Evolutionary conservation across 2,329 filamentous ascomycete genomes (phyloP).

Genomic region (Seiridium cupressi): DNA sequence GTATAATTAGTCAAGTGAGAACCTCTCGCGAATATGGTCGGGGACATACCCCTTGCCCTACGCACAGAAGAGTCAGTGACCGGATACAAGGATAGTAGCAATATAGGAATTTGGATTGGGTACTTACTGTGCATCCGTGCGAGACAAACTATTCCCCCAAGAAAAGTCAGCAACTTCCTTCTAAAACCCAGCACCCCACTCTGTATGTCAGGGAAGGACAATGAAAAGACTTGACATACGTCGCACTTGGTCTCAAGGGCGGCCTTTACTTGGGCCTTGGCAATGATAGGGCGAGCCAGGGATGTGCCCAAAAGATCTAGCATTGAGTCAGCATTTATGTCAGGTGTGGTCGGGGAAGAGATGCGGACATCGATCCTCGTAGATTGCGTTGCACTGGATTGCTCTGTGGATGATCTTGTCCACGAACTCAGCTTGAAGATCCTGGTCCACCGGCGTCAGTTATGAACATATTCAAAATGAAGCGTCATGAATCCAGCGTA

Average conservation of each 20-base stretch:
- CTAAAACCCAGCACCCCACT: too few relatives aligned
- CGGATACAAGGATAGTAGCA: too few relatives aligned
- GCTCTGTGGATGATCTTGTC: conserved; percentile 79
- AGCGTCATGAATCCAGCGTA: too few relatives aligned
- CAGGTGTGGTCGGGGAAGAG: too few relatives aligned
- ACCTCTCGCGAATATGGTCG: conserved; percentile 17
- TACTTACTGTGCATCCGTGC: too few relatives aligned
- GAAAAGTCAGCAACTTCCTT: background rate
- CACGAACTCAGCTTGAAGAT: conserved; percentile 57
- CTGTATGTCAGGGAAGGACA: too few relatives aligned
- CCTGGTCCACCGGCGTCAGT: conserved; percentile 24
- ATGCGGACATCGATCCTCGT: conserved; percentile 40
- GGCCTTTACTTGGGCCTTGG: conserved; percentile 30
- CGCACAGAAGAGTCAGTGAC: too few relatives aligned
- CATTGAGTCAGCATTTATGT: too few relatives aligned
- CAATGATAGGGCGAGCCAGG: conserved; percentile 69
- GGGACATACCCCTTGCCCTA: too few relatives aligned
- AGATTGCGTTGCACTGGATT: conserved; percentile 68
- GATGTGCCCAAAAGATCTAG: conserved; percentile 49
- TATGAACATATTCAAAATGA: too few relatives aligned
- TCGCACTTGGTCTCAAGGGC: conserved; percentile 36
- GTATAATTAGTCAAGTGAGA: conserved; percentile 59
- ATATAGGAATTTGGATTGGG: too few relatives aligned
- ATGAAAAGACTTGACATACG: background rate
- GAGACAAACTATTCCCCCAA: too few relatives aligned